These are phyloP conservation scores for Scortechinia acanthostroma DNA, from an alignment of 2,329 filamentous ascomycete species.

Conservation along the genomic window DNA sequence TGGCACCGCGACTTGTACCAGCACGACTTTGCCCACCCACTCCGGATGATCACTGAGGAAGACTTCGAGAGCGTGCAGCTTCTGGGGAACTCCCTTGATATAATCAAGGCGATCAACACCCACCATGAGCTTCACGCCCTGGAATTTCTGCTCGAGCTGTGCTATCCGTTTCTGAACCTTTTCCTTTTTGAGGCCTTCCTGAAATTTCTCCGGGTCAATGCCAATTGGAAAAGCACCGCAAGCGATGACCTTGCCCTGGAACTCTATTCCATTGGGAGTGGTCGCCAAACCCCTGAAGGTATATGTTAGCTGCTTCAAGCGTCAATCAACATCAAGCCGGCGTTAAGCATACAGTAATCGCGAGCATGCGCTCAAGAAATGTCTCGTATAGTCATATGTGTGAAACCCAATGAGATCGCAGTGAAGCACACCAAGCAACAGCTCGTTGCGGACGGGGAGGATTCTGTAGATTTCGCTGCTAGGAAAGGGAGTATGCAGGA, in stretches of 20 bases:
- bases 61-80: slow-evolving; percentile 90
- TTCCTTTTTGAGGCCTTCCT: slow-evolving; percentile 77
- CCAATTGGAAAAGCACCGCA: slow-evolving; percentile 96
- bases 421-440: slow-evolving; percentile 79
- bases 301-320: background rate
- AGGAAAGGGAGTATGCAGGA: slow-evolving; percentile 93
- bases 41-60: slow-evolving; percentile 95
- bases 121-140: slow-evolving; percentile 91
- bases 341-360: slow-evolving; percentile 31
- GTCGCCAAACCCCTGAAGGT: slow-evolving; percentile 29
- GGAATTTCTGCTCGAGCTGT: slow-evolving; percentile 79
- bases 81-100: slow-evolving; percentile 97
- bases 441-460: slow-evolving; percentile 80
- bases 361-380: slow-evolving; percentile 83
- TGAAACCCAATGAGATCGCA: slow-evolving; percentile 97
- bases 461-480: slow-evolving; percentile 96
- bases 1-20: slow-evolving; percentile 92
- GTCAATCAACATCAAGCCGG: background rate
- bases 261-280: slow-evolving; percentile 92
- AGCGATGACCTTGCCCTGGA: slow-evolving; percentile 78
- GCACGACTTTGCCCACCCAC: slow-evolving; percentile 94
- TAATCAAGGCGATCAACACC: slow-evolving; percentile 95
- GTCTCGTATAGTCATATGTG: slow-evolving; percentile 96
- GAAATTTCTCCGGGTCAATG: slow-evolving; percentile 94
- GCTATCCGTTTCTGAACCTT: slow-evolving; percentile 84